Evolutionary conservation across 768 basidiomycete genomes (phyloP), one percentile per base, ranked within the genome.

Genomic region (Suillus paluster): DNA sequence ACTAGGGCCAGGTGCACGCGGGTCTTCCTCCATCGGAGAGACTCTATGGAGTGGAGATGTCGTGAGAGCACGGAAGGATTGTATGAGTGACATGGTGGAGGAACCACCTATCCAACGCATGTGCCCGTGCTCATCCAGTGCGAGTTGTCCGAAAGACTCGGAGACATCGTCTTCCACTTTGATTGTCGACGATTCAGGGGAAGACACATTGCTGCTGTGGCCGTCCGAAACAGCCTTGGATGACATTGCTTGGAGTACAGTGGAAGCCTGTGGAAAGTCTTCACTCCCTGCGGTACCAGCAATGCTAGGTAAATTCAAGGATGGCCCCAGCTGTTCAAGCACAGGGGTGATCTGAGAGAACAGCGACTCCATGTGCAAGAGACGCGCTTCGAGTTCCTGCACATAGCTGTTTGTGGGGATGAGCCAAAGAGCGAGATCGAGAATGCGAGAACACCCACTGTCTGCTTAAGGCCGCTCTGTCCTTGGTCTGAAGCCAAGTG

Each of bases 31-130:
- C 86, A 89, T 90, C 41, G 91, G 91, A 9, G 92, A 94, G 60
- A 90, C 84, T 62, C 90, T 90, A 70, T 89, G 85, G 23, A 90
- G 78, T 7, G 90, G 90, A 34, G 87, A 86, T 6, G 89, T 84
- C 25, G 90, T 92, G 64, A 89, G 76, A 49, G 89, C 86, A 64
- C 85, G 86, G 80, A 95, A 94, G 5, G 92, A 93, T 71, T 94
- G 92, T 53, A 95, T 93, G 67, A 95, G 83, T 7, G 93, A 92
- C 93, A 95, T 94, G 23, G 92, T 92, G 17, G 92, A 94, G 5
- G 94, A 94, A 57, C 92, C 91, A 45, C 93, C 93, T 67, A 95
- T 94, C 93, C 93, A 95, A 62, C 92, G 86, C 84, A 92, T 87
- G 74, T 94, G 92, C 36, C 93, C 93, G 66, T 94, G 90, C 71